Evolutionary conservation across 1,284 basidiomycete genomes (phyloP).

Genomic region (Pisolithus thermaeus): DNA sequence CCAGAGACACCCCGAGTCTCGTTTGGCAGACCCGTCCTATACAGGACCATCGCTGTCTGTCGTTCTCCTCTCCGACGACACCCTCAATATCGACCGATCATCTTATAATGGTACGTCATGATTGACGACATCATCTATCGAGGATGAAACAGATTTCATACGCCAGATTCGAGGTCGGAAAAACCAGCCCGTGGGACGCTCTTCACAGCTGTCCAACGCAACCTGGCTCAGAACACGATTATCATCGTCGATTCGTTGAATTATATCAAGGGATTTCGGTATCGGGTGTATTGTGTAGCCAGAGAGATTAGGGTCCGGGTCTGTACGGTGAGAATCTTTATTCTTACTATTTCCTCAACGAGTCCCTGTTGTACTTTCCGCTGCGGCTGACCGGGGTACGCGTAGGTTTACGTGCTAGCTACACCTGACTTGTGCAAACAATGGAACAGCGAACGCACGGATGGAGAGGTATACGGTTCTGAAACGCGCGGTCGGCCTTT

Average conservation of each 20-base stretch:
- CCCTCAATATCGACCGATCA: constrained; percentile 56
- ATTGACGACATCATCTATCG: background rate
- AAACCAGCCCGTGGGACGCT: too few relatives aligned
- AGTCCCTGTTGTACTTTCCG: background rate
- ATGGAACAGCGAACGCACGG: constrained; percentile 51
- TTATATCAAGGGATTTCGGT: constrained; percentile 97
- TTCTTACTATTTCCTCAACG: background rate
- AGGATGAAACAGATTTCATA: background rate
- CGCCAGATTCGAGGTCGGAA: constrained; percentile 52
- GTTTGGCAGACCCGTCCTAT: constrained; percentile 46
- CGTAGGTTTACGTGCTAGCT: constrained; percentile 73
- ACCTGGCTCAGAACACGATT: constrained; percentile 68
- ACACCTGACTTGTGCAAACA: constrained; percentile 71
- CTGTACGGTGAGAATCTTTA: constrained; percentile 67
- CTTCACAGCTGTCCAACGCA: constrained; percentile 59
- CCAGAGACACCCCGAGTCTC: constrained; percentile 45
- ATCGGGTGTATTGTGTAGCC: constrained; percentile 96
- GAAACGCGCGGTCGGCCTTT: too few relatives aligned
- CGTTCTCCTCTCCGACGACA: constrained; percentile 74
- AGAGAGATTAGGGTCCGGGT: constrained; percentile 82
- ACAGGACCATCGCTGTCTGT: constrained; percentile 53
- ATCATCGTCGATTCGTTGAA: constrained; percentile 89
- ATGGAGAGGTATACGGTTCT: too few relatives aligned
- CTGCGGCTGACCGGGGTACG: constrained; percentile 12
- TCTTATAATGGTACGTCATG: constrained; percentile 67